These are phyloP conservation scores for Gentiana dahurica DNA, from an alignment of 257 asterid species.

Conservation along the genomic window DNA sequence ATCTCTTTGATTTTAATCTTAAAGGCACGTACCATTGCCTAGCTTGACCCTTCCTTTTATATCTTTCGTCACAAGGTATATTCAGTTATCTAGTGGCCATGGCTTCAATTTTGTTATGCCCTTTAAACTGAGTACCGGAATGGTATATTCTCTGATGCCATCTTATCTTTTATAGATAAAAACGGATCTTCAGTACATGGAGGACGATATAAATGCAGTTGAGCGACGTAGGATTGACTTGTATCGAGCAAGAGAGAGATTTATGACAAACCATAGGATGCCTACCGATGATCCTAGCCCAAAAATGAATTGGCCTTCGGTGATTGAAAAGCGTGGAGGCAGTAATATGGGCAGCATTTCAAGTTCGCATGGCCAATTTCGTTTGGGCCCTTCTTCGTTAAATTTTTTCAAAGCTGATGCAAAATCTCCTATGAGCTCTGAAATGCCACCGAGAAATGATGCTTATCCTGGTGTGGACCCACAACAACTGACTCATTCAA, in stretches of 20 bases:
- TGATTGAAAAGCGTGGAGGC: constrained; percentile 33
- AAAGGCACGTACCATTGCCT: background rate
- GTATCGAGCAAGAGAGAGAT: constrained; percentile 55
- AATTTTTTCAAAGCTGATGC: constrained; percentile 36
- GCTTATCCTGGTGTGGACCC: constrained; percentile 41
- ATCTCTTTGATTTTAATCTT: background rate
- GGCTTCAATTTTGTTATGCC: background rate
- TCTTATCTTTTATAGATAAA: constrained; percentile 43
- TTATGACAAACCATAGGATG: constrained; percentile 41
- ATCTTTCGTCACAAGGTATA: background rate
- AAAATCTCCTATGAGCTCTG: constrained; percentile 39
- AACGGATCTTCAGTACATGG: constrained; percentile 66
- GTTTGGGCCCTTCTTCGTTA: constrained; percentile 28
- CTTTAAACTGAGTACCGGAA: background rate
- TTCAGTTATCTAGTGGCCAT: background rate
- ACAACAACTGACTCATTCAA: constrained; percentile 51
- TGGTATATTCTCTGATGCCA: background rate
- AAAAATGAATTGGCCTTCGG: constrained; percentile 35
- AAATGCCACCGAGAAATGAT: constrained; percentile 36
- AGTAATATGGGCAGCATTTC: constrained; percentile 24
- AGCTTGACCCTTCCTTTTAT: background rate
- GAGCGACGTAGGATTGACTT: constrained; percentile 70
- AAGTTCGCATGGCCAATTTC: constrained; percentile 32
- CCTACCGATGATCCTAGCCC: constrained; percentile 38
- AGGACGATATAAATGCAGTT: constrained; percentile 76